A percentile compares a stretch with the other conserved stretches of the same genome.
phyloP scores from a whole-genome alignment of 163 green algal genomes.

The Chloromonas sp. region DNA sequence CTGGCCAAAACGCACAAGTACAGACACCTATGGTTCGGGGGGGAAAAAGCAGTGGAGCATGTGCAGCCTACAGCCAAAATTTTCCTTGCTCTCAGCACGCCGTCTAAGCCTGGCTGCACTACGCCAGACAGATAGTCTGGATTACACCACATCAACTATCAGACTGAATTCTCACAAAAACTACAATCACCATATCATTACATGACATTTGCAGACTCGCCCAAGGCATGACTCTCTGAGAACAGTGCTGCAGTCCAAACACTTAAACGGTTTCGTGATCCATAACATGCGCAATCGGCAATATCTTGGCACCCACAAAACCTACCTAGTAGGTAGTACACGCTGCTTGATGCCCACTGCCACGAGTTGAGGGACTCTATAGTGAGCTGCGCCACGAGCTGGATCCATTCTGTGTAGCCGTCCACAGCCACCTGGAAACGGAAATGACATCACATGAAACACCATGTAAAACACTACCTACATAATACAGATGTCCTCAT shows the following conservation, averaged over 20 bases:
- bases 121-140: too few relatives aligned
- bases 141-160: too few relatives aligned
- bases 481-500: too few relatives aligned
- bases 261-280: neutral
- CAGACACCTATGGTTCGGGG: too few relatives aligned
- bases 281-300: neutral
- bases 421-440: constrained; percentile 70
- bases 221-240: neutral
- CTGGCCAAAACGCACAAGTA: too few relatives aligned
- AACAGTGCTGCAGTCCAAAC: neutral
- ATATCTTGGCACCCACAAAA: constrained; percentile 40
- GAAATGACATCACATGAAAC: too few relatives aligned
- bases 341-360: constrained; percentile 77
- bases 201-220: neutral
- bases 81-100: too few relatives aligned
- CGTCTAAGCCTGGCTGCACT: too few relatives aligned
- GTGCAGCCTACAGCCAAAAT: too few relatives aligned
- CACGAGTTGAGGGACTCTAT: constrained; percentile 73
- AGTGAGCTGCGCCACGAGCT: constrained; percentile 89
- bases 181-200: neutral
- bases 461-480: too few relatives aligned
- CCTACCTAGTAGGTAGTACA: constrained; percentile 94
- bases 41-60: too few relatives aligned
- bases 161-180: too few relatives aligned
- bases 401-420: constrained; percentile 90